Conservation (phyloP, 2,329 filamentous ascomycete genomes). For the Dactylellina sp. region DNA sequence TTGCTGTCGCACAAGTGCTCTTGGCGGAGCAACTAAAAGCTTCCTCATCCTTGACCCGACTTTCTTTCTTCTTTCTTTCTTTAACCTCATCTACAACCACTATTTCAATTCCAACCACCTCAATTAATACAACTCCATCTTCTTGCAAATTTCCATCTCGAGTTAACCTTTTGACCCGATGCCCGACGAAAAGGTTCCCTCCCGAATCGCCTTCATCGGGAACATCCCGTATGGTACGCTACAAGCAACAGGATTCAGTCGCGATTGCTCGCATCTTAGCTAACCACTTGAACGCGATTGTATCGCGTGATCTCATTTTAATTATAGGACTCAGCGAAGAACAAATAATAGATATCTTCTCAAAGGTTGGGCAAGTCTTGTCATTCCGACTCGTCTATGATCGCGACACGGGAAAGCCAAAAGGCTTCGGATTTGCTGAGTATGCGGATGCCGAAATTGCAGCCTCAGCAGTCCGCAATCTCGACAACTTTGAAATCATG, state of each 20-base stretch:
- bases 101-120: slow-evolving; percentile 5
- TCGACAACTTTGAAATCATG: slow-evolving; percentile 77
- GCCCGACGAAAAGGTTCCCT: slow-evolving; percentile 56
- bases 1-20: slow-evolving; percentile 27
- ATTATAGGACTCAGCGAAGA: slow-evolving; percentile 73
- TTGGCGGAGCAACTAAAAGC: slow-evolving; percentile 21
- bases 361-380: slow-evolving; percentile 74
- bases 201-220: slow-evolving; percentile 61
- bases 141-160: not conserved
- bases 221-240: slow-evolving; percentile 61
- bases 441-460: slow-evolving; percentile 77
- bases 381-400: slow-evolving; percentile 77
- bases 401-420: slow-evolving; percentile 76
- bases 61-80: slow-evolving; percentile 30
- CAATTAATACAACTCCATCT: not conserved
- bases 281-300: slow-evolving; percentile 44
- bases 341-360: slow-evolving; percentile 75
- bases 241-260: slow-evolving; percentile 2
- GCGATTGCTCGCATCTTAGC: slow-evolving; percentile 11
- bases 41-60: slow-evolving; percentile 6
- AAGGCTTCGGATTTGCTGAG: slow-evolving; percentile 77
- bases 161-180: slow-evolving; percentile 12
- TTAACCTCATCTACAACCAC: slow-evolving; percentile 17
- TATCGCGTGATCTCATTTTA: slow-evolving; percentile 44
- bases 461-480: slow-evolving; percentile 75